These are phyloP conservation scores for Xylaria sp. DNA, from an alignment of 2,329 filamentous ascomycete species.

Conservation along the genomic window DNA sequence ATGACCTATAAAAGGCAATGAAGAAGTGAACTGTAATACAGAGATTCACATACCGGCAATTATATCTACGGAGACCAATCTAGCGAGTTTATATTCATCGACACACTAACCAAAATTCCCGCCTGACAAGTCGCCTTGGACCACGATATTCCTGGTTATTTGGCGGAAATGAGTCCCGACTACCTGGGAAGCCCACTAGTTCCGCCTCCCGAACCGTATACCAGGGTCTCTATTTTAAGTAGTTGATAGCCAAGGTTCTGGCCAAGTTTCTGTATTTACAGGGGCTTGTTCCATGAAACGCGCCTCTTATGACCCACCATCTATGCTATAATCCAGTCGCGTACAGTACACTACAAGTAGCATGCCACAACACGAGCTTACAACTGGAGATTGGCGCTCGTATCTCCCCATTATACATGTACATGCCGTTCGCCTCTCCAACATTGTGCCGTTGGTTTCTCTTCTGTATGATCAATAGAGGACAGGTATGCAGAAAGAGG, in stretches of 20 bases:
- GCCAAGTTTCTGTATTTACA: slow-evolving; percentile 1
- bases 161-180: slow-evolving; percentile 15
- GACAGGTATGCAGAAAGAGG: neutral
- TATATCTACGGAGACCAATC: neutral
- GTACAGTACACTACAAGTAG: neutral
- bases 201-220: neutral
- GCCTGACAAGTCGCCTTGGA: neutral
- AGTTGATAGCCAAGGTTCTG: neutral
- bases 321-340: neutral
- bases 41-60: neutral
- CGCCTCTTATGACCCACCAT: neutral
- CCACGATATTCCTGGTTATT: slow-evolving; percentile 4
- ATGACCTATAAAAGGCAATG: too few species aligned
- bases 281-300: neutral
- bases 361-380: neutral
- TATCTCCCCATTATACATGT: slow-evolving; percentile 11
- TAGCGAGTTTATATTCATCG: neutral
- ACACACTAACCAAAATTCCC: neutral
- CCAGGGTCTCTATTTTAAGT: slow-evolving; percentile 16
- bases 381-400: slow-evolving; percentile 15
- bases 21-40: neutral
- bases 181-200: slow-evolving; percentile 18
- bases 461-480: neutral
- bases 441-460: slow-evolving; percentile 4
- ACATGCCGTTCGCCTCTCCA: neutral